These are phyloP conservation scores for Myxozyma monticola DNA, from an alignment of 805 yeast species.

Conservation along the genomic window DNA sequence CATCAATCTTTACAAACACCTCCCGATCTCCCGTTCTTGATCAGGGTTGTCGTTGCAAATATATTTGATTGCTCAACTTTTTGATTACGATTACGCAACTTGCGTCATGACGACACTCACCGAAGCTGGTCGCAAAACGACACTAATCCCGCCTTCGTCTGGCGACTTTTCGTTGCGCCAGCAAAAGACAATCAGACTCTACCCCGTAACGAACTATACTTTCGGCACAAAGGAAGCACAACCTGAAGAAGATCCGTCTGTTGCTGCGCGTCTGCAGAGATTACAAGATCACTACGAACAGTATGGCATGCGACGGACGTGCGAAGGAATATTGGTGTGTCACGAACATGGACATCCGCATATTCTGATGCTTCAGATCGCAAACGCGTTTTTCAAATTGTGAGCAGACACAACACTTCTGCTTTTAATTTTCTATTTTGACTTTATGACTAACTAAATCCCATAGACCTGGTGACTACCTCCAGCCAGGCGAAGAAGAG, in stretches of 20 bases:
- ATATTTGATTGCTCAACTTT: no score
- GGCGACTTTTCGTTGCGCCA: slow-evolving; percentile 33
- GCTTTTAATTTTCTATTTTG: not conserved
- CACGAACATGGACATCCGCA: slow-evolving; percentile 41
- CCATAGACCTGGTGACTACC: slow-evolving; percentile 35
- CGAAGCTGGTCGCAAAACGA: slow-evolving; percentile 30
- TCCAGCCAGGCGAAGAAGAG: slow-evolving; percentile 34
- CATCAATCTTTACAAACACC: no score
- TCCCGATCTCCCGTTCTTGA: no score
- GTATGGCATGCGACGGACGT: slow-evolving; percentile 38
- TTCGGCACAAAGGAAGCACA: slow-evolving; percentile 38
- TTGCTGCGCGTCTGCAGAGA: slow-evolving; percentile 34
- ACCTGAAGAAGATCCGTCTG: slow-evolving; percentile 38
- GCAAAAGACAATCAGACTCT: slow-evolving; percentile 34
- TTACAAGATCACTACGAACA: slow-evolving; percentile 36
- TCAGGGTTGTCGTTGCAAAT: no score
- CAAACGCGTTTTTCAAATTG: slow-evolving; percentile 39
- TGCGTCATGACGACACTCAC: slow-evolving; percentile 31
- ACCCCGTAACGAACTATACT: slow-evolving; percentile 39
- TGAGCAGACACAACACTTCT: slow-evolving; percentile 1
- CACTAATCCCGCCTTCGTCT: slow-evolving; percentile 28
- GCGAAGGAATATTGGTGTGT: slow-evolving; percentile 38
- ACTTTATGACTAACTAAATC: not conserved
- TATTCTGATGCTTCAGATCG: slow-evolving; percentile 36
- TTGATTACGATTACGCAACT: no score